Base-by-base conservation (phyloP, 2,329 filamentous ascomycete species). In the Falciphora oryzae region DNA sequence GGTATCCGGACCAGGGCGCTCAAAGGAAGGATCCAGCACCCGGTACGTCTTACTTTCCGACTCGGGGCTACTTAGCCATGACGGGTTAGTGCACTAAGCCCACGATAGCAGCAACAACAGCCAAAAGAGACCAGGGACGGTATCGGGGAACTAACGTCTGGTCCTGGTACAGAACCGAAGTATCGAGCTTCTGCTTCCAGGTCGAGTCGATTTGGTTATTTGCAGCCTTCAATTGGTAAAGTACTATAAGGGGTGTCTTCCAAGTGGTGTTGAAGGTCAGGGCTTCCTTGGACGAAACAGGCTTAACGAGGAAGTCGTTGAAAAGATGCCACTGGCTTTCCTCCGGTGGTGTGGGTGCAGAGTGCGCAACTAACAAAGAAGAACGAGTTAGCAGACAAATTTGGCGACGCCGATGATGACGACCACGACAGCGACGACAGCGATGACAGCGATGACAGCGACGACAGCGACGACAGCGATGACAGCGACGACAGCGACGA, bases 231-330 rank as follows among this genome's bases (percentile, higher is more conserved):
- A 90, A 79, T 74, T 99, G 95, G 76, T 91, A 99, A 5, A 91
- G 84, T 63, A 99, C 79, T 6, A 98, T 89, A 16, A 92, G 93
- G 0, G 95, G 95, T 62, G 92, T 83, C 78, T 98, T 99, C 95
- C 95, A 99, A 25, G 88, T 84, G 4, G 92, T 87, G 67, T 94
- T 93, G 75, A 98, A 99, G 29, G 89, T 88, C 25, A 98, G 80
- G 0, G 94, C 96, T 73, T 99, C 94, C 67, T 93, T 89, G 32
- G 86, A 84, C 38, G 89, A 86, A 22, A 97, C 86, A 13, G 89
- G 88, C 16, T 91, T 87, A 28, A 99, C 96, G 50, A 97, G 78
- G 72, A 99, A 99, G 76, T 99, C 95, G 70, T 99, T 99, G 79
- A 99, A 97, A 1, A 99, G 78, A 76, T 98, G 92, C 96, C 96